Percentiles rank a stretch among this genome's conserved stretches.
Conservation (phyloP, 352 stramenopile species). For the Globisporangium orthogonon region DNA sequence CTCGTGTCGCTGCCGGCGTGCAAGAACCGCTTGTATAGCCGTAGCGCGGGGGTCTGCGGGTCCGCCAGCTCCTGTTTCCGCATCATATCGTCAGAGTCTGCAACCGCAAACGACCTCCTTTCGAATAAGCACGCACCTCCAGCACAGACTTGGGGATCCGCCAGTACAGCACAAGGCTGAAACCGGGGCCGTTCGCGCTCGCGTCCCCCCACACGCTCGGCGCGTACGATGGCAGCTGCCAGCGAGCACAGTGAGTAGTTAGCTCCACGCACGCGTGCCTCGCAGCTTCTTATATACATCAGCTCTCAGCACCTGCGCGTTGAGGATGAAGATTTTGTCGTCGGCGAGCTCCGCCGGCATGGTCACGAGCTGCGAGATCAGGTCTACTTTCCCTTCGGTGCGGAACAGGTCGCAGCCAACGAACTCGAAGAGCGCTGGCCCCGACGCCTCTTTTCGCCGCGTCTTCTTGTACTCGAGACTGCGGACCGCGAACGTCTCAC, state of each 20-base stretch:
- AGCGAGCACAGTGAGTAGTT: background rate
- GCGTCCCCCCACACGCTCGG: constrained; percentile 69
- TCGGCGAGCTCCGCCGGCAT: constrained; percentile 45
- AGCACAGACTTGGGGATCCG: constrained; percentile 58
- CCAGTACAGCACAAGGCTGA: constrained; percentile 78
- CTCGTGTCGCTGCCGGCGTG: constrained; percentile 53
- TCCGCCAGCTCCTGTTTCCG: constrained; percentile 43
- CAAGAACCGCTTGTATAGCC: constrained; percentile 69
- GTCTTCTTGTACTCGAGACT: constrained; percentile 79
- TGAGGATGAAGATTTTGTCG: constrained; percentile 75
- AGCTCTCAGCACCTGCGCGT: constrained; percentile 40
- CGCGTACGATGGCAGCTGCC: constrained; percentile 63
- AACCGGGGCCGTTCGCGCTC: constrained; percentile 58
- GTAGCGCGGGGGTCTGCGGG: constrained; percentile 45
- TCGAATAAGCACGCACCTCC: constrained; percentile 23
- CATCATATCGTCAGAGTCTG: background rate
- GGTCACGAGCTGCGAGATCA: constrained; percentile 68
- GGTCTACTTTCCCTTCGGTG: constrained; percentile 63
- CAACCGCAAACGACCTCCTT: background rate
- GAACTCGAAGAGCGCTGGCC: constrained; percentile 69
- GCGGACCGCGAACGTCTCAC: constrained; percentile 63
- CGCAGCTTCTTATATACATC: background rate
- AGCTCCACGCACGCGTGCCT: background rate
- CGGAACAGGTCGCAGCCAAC: constrained; percentile 66
- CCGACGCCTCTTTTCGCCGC: constrained; percentile 70